phyloP scores from a whole-genome alignment of 2,329 filamentous ascomycete genomes.

The Dothideomycetes sp. region DNA sequence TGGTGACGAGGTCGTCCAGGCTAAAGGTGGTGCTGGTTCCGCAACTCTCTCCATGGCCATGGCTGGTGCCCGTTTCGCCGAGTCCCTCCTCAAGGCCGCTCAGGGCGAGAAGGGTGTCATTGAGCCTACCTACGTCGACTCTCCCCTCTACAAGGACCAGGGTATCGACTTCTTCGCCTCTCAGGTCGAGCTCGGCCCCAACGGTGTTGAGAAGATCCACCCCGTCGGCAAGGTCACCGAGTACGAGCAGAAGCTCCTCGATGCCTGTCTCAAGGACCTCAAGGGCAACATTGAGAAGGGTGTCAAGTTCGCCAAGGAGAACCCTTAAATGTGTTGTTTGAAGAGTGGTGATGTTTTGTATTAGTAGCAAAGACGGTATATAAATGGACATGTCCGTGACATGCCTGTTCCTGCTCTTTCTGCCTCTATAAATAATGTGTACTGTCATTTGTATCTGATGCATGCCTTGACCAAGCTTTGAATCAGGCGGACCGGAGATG shows the following conservation, averaged over 20 bases:
- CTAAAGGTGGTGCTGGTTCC: constrained; percentile 95
- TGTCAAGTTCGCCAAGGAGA: constrained; percentile 55
- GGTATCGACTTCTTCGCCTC: constrained; percentile 95
- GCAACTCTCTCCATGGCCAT: constrained; percentile 98
- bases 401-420: background rate
- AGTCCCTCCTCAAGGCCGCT: constrained; percentile 84
- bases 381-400: constrained; percentile 8
- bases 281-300: constrained; percentile 96
- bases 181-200: constrained; percentile 89
- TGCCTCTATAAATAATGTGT: too few relatives aligned
- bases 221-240: constrained; percentile 76
- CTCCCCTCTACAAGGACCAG: constrained; percentile 96
- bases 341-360: constrained; percentile 10
- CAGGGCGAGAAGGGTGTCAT: constrained; percentile 91
- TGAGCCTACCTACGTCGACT: constrained; percentile 96
- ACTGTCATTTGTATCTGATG: too few relatives aligned
- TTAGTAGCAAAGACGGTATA: constrained; percentile 9
- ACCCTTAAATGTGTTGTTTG: constrained; percentile 29
- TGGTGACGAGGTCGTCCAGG: constrained; percentile 97
- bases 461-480: too few relatives aligned
- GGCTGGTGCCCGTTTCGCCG: constrained; percentile 77
- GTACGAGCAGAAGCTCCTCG: constrained; percentile 81
- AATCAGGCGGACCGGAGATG: too few relatives aligned
- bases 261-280: constrained; percentile 73
- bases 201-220: constrained; percentile 90